Evolutionary conservation across 371 early-diverging fungal genomes (phyloP).

Genomic region (Mortierella sp.): DNA sequence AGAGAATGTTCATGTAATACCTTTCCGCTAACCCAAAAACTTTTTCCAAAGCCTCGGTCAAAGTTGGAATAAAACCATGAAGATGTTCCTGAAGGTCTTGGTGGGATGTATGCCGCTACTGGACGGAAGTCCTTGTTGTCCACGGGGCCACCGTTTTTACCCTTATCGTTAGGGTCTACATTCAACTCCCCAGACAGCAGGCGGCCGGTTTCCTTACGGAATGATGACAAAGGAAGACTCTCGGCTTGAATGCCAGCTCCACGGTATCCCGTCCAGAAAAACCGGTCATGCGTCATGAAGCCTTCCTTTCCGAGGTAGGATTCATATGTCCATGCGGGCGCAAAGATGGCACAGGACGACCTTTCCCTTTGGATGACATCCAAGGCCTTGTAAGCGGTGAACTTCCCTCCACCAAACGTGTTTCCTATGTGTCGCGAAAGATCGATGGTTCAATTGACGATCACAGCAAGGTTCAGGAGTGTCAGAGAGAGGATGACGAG

Average conservation of each 20-base stretch:
- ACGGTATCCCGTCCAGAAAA: conserved; percentile 63
- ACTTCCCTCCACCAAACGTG: conserved; percentile 72
- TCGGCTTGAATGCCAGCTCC: conserved; percentile 44
- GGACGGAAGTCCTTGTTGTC: conserved; percentile 20
- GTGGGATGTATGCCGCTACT: conserved; percentile 47
- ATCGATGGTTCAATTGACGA: no score
- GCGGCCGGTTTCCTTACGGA: background rate
- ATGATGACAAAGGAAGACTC: conserved; percentile 25
- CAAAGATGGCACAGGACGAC: conserved; percentile 69
- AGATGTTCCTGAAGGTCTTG: conserved; percentile 54
- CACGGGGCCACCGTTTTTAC: conserved; percentile 11
- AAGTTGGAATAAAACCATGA: conserved; percentile 64
- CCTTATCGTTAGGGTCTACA: conserved; percentile 2
- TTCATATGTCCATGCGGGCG: conserved; percentile 71
- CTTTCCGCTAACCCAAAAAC: conserved; percentile 59
- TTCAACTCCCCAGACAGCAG: conserved; percentile 20
- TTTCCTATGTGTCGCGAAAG: conserved; percentile 22
- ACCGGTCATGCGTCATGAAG: conserved; percentile 61
- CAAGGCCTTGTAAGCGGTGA: conserved; percentile 59
- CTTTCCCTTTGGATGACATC: conserved; percentile 55
- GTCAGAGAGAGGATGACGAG: background rate
- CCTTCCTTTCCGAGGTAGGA: conserved; percentile 52
- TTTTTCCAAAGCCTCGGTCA: conserved; percentile 64
- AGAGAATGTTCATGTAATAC: conserved; percentile 55
- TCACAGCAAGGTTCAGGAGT: background rate